A percentile compares a stretch with the other conserved stretches of the same genome.
These are phyloP conservation scores for Ogataea sp. DNA, from an alignment of 805 yeast species.

Conservation along the genomic window DNA sequence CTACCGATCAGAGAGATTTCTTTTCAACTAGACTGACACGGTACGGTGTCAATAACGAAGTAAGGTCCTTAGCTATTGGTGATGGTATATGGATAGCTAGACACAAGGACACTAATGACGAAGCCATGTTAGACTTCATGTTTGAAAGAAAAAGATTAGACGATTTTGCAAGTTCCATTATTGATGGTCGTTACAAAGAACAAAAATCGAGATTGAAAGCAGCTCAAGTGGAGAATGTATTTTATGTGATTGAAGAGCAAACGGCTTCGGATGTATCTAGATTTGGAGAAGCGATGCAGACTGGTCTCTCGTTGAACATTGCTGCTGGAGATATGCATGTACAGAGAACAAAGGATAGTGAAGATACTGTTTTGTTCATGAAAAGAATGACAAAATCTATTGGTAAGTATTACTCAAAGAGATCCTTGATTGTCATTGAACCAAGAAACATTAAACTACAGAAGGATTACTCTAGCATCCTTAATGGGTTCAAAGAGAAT, in stretches of 20 bases:
- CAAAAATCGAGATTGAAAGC: constrained; percentile 72
- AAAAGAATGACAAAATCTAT: constrained; percentile 41
- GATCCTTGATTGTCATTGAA: constrained; percentile 38
- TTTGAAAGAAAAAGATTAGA: constrained; percentile 86
- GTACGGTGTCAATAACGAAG: constrained; percentile 42
- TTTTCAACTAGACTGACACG: constrained; percentile 48
- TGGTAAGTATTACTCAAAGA: constrained; percentile 26
- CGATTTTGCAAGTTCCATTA: constrained; percentile 74
- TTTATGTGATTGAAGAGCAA: constrained; percentile 76
- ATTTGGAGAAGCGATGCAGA: constrained; percentile 60
- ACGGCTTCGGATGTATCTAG: constrained; percentile 34
- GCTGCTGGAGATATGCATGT: constrained; percentile 60
- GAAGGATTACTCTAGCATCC: constrained; percentile 35
- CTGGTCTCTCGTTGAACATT: constrained; percentile 66
- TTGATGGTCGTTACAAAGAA: constrained; percentile 83
- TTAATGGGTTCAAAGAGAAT: constrained; percentile 32
- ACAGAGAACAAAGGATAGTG: constrained; percentile 60
- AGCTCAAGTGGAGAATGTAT: constrained; percentile 59
- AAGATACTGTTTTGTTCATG: constrained; percentile 62
- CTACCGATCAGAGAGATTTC: constrained; percentile 59
- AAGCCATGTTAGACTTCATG: constrained; percentile 72
- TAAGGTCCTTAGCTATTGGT: constrained; percentile 64
- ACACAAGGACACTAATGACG: constrained; percentile 45
- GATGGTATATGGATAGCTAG: constrained; percentile 88
- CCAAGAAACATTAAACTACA: constrained; percentile 44